Conservation (phyloP, 2,329 filamentous ascomycete genomes). For the Claviceps citrina region DNA sequence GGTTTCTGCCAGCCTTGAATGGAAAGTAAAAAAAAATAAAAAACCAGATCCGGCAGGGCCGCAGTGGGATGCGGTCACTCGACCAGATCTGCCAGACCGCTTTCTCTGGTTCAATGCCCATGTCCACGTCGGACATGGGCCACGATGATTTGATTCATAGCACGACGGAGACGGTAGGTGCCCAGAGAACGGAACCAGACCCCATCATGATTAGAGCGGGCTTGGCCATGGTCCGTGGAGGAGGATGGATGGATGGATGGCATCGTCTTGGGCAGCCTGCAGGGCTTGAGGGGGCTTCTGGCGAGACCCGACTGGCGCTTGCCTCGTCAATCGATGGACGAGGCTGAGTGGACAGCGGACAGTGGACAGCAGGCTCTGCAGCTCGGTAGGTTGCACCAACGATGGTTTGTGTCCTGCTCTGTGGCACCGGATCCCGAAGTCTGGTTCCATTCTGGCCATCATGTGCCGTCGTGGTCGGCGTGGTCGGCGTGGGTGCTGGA, state of each 20-base stretch:
- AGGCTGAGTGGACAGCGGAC: not conserved
- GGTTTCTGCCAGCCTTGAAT: not conserved
- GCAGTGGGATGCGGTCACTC: slow-evolving; percentile 16
- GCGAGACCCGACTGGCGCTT: slow-evolving; percentile 4
- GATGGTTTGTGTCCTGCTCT: not conserved
- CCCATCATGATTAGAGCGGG: slow-evolving; percentile 4
- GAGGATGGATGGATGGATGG: too few relatives aligned
- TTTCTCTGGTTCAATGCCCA: slow-evolving; percentile 2
- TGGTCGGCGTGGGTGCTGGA: slow-evolving; percentile 1
- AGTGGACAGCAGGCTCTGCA: too few relatives aligned
- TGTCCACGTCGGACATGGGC: slow-evolving; percentile 5
- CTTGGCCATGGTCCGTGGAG: too few relatives aligned
- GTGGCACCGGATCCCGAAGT: not conserved
- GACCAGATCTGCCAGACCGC: slow-evolving; percentile 9
- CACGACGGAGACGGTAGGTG: too few relatives aligned
- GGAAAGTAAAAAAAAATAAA: not conserved
- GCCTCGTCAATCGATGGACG: slow-evolving; percentile 9
- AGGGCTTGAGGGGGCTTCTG: not conserved
- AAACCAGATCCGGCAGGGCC: slow-evolving; percentile 12
- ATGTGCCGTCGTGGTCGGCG: not conserved
- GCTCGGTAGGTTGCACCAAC: not conserved
- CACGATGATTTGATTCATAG: not conserved
- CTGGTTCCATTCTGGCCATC: not conserved
- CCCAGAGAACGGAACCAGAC: slow-evolving; percentile 2
- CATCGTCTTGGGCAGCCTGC: not conserved